Base-by-base conservation (phyloP, 2,329 filamentous ascomycete genomes). In the Torrubiella hemipterigena region DNA sequence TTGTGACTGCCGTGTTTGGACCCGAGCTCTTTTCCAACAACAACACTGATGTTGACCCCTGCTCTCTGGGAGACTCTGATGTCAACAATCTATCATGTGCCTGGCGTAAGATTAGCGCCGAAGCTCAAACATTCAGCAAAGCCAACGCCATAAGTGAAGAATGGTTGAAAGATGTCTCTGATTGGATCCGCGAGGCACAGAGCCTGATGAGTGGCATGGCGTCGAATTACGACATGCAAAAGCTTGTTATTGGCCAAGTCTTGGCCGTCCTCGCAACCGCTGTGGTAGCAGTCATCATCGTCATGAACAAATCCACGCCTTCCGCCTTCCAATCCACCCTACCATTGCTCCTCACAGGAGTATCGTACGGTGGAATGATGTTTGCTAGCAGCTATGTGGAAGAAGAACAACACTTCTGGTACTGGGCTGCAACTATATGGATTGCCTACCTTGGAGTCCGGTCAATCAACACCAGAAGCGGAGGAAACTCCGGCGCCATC, bases 331-430 rank as follows among this genome's bases (percentile, higher is more conserved):
- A 25, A 10, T 5, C 19, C n/a, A 14, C 31, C 14, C 12, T 29
- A 3, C 63, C 65, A 4, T 59, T 81, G 30, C 41, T 59, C 4
- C 39, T 67, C 3, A 60, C 76, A 18, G 69, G 69, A 1, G 29
- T 77, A 0, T 54, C 69, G 0, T 94, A 96, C 48, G 76, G 78
- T 2, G 52, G 73, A 22, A 93, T 95, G 75, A 96, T 96, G 87
- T 96, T 96, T 56, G 89, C 87, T 8, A 94, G 84, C 51, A 96
- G 87, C 48, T 98, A 91, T 52, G 85, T 98, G 3, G 91, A 98
- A 55, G 91, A 98, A 57, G 91, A 98, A 53, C 91, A 98, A 30
- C 85, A 96, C 43, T 95, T 94, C 51, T 98, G 91, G 91, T 96
- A 98, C 56, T 96, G 89, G 86, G 58, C 74, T 2, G 71, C 79